Base-by-base conservation (phyloP, 768 basidiomycete genomes). In the Russula sp. region DNA sequence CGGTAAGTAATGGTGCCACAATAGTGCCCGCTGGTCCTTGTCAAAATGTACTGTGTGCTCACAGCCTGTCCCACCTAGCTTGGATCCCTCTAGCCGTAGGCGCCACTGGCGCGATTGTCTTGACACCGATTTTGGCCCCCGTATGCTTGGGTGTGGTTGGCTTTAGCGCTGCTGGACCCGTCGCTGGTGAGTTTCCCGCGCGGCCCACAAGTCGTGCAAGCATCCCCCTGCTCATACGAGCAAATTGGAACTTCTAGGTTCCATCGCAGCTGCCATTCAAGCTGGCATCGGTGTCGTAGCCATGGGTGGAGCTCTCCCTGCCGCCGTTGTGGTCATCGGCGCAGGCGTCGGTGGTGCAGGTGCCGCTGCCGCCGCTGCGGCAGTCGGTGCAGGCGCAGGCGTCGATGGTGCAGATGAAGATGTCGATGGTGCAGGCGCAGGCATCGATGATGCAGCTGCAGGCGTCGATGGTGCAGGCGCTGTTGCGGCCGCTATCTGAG, bases 231-330 rank as follows among this genome's bases (percentile, higher is more conserved):
- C n/a, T 45, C 18, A 45, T 45, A 20, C 9, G 47, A 27, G 20
- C 10, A 27, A 13, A 14, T 22, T 3, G 16, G 35, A 42, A 59
- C 0, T 16, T 27, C 10, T 47, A 59, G 65, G 61, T 22, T 14
- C 61, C 0, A 16, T 59, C 6, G 58, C 65, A 13, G 58, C 57
- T 8, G 42, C 16, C 1, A 59, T 60, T 0, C 63, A 66, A n/a
- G 35, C 65, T 11, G 37, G 40, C 6, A 64, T 66, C 11, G 62
- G 63, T 42, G 57, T 64, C 22, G 14, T 60, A 8, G 58, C 57
- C 2, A 66, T 60, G 58, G 63, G 65, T 1, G 65, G 65, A 4
- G 54, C 42, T 13, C 20, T 42, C 20, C 57, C 54, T 16, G 7
- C 20, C 2, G 45, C 31, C 3, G 1, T 40, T 8, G 5, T n/a